These are phyloP conservation scores for Elsinoe australis DNA, from an alignment of 2,329 filamentous ascomycete genomes.

Conservation along the genomic window DNA sequence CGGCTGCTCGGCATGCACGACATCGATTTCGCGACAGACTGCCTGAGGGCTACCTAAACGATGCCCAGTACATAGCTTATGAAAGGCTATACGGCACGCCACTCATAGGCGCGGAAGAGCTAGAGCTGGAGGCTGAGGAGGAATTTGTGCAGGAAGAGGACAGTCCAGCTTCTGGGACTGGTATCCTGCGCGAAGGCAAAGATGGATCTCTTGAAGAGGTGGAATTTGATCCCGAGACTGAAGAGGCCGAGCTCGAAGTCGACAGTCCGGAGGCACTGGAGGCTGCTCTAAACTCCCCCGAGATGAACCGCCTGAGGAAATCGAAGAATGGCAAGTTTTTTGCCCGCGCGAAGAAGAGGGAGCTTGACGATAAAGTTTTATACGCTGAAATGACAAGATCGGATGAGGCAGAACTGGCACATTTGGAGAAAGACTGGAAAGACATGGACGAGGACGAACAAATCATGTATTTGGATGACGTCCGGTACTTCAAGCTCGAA, in stretches of 20 bases:
- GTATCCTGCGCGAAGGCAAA: slow-evolving; percentile 49
- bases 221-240: slow-evolving; percentile 37
- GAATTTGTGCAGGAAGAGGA: slow-evolving; percentile 39
- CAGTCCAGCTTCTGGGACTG: slow-evolving; percentile 39
- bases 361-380: slow-evolving; percentile 12
- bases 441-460: slow-evolving; percentile 15
- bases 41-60: slow-evolving; percentile 61
- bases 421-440: slow-evolving; percentile 21
- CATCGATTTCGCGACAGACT: slow-evolving; percentile 70
- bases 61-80: slow-evolving; percentile 67
- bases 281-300: slow-evolving; percentile 7
- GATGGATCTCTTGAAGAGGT: slow-evolving; percentile 57
- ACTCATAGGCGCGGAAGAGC: slow-evolving; percentile 52
- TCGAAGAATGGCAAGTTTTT: slow-evolving; percentile 16
- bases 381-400: slow-evolving; percentile 15
- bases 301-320: slow-evolving; percentile 12
- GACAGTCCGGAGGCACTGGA: slow-evolving; percentile 7
- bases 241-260: slow-evolving; percentile 21
- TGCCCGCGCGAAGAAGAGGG: slow-evolving; percentile 9
- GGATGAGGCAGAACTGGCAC: slow-evolving; percentile 1
- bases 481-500: slow-evolving; percentile 16
- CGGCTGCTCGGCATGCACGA: slow-evolving; percentile 61
- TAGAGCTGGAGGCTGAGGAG: slow-evolving; percentile 34
- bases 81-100: slow-evolving; percentile 74
- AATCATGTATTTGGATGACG: slow-evolving; percentile 15